A percentile compares a stretch with the other conserved stretches of the same genome.
Evolutionary conservation across 352 stramenopile genomes (phyloP).

Genomic region (Phytopythium kandeliae): DNA sequence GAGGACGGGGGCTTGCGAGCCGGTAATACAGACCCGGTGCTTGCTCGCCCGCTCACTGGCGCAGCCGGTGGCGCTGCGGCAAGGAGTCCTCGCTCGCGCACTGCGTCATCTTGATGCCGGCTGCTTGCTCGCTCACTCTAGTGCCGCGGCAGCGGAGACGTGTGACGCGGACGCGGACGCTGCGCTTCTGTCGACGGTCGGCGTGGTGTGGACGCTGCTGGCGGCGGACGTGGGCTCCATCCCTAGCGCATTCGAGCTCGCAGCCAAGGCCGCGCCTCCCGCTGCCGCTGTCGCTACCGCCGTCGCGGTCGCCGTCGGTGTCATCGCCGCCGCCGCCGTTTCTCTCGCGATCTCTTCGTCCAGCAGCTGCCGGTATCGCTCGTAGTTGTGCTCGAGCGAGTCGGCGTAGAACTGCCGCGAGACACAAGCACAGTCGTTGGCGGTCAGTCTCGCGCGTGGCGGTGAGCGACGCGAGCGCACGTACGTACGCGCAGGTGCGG

Average conservation of each 20-base stretch:
- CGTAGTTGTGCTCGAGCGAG: conserved; percentile 63
- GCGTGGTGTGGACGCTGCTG: conserved; percentile 4
- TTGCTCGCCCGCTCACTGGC: too few relatives aligned
- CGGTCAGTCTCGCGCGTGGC: too few relatives aligned
- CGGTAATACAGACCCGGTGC: background rate
- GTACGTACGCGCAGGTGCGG: conserved; percentile 45
- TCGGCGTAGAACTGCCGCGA: conserved; percentile 50
- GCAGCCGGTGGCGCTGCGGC: too few relatives aligned
- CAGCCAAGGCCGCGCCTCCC: background rate
- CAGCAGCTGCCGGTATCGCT: conserved; percentile 37
- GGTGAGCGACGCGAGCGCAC: conserved; percentile 1
- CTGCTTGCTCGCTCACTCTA: background rate
- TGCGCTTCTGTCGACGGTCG: background rate
- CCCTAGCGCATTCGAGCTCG: background rate
- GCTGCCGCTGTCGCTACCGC: background rate
- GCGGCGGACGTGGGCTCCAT: background rate
- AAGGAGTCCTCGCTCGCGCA: background rate
- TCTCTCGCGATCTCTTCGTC: conserved; percentile 20
- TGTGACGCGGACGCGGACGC: too few relatives aligned
- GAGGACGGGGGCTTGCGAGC: too few relatives aligned
- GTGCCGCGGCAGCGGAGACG: background rate
- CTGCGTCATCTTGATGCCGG: background rate
- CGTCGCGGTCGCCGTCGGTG: background rate
- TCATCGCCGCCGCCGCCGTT: background rate
- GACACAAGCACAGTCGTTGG: background rate